Evolutionary conservation across 1,139 yeast genomes (phyloP).

Genomic region (Pichia sp.): DNA sequence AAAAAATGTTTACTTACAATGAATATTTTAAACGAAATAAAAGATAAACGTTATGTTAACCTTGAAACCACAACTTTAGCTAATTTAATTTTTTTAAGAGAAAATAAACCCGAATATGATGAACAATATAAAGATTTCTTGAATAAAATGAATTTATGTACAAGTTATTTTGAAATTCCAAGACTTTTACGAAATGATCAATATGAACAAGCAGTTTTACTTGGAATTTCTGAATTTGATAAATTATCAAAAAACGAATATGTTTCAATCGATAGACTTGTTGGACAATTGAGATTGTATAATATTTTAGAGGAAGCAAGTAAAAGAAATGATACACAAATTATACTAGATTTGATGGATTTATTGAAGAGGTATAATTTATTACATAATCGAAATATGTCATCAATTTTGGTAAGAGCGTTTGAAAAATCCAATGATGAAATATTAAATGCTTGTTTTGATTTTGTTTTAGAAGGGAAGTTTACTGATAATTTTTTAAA

Average conservation of each 20-base stretch:
- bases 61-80: conserved; percentile 10
- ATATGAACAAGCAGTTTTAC: conserved; percentile 16
- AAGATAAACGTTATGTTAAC: background rate
- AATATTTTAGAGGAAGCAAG: conserved; percentile 13
- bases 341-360: conserved; percentile 8
- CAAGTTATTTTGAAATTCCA: conserved; percentile 13
- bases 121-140: conserved; percentile 15
- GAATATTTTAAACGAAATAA: background rate
- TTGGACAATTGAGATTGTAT: conserved; percentile 5
- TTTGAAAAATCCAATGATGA: conserved; percentile 5
- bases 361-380: conserved; percentile 3
- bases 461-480: background rate
- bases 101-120: background rate
- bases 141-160: background rate
- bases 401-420: background rate
- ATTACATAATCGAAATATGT: background rate
- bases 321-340: conserved; percentile 8
- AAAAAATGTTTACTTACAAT: background rate
- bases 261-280: conserved; percentile 2
- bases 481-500: conserved; percentile 4
- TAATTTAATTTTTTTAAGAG: conserved; percentile 11
- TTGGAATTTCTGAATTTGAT: conserved; percentile 8
- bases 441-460: background rate
- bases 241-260: background rate
- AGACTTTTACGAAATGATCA: conserved; percentile 12